Evolutionary conservation across 2,329 filamentous ascomycete genomes (phyloP).

Genomic region (Xylaria sp.): DNA sequence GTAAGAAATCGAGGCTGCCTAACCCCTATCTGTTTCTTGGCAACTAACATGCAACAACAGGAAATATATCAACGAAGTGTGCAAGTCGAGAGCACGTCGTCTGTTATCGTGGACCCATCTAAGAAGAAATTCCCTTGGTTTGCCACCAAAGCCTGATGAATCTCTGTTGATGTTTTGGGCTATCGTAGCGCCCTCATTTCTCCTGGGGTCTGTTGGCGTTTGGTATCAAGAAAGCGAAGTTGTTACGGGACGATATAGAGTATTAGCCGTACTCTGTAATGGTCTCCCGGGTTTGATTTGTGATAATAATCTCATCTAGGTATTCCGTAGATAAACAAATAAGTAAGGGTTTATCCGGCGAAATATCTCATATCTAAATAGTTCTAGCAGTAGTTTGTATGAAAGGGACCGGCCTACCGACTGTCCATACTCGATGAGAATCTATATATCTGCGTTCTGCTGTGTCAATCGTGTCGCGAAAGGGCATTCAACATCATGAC

Average conservation of each 20-base stretch:
- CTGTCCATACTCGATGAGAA: too few species aligned
- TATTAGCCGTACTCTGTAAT: constrained; percentile 11
- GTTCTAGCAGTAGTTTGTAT: too few species aligned
- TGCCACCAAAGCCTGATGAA: constrained; percentile 37
- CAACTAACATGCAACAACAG: constrained; percentile 34
- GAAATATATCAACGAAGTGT: constrained; percentile 61
- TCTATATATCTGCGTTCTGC: too few species aligned
- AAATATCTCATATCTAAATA: too few species aligned
- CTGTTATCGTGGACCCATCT: constrained; percentile 41
- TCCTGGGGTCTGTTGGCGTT: constrained; percentile 14
- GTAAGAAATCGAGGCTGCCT: constrained; percentile 44
- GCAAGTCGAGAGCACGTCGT: constrained; percentile 49
- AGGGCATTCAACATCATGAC: too few species aligned
- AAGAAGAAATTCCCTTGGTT: constrained; percentile 67
- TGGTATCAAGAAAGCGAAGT: constrained; percentile 15
- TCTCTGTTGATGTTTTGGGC: constrained; percentile 4
- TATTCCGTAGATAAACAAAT: background rate
- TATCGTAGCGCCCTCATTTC: constrained; percentile 5
- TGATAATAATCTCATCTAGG: background rate
- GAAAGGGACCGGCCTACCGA: too few species aligned
- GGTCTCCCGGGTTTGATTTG: constrained; percentile 8
- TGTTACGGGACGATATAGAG: constrained; percentile 11
- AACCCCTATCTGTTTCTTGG: background rate
- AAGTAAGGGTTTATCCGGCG: background rate
- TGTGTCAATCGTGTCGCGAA: too few species aligned